These are phyloP conservation scores for Acacia pycnantha DNA, from an alignment of 331 rosid genomes.

Conservation along the genomic window DNA sequence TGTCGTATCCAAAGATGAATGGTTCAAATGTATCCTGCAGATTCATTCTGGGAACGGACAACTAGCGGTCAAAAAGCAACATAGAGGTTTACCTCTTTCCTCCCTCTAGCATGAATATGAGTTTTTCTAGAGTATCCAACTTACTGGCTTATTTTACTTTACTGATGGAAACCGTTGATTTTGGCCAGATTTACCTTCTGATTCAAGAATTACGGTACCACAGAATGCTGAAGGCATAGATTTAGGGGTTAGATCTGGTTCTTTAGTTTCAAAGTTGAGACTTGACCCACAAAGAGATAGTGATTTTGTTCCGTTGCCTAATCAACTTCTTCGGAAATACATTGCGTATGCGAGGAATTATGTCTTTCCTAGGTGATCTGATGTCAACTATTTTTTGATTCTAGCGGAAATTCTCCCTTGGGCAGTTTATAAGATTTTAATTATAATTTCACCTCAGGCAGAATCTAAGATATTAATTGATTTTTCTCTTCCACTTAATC, in stretches of 20 bases:
- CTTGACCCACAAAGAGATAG: slow-evolving; percentile 61
- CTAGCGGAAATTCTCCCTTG: slow-evolving; percentile 22
- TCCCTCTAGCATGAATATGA: slow-evolving; percentile 18
- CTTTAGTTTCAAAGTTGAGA: slow-evolving; percentile 77
- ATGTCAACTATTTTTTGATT: slow-evolving; percentile 27
- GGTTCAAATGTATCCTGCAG: slow-evolving; percentile 50
- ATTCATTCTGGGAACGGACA: slow-evolving; percentile 75
- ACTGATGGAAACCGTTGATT: slow-evolving; percentile 23
- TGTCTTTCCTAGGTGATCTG: slow-evolving; percentile 82
- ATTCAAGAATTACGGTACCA: slow-evolving; percentile 42
- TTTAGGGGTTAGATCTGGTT: slow-evolving; percentile 43
- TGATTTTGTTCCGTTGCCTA: slow-evolving; percentile 80
- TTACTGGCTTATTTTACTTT: slow-evolving; percentile 20
- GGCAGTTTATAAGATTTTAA: slow-evolving; percentile 14
- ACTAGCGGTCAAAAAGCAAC: slow-evolving; percentile 61
- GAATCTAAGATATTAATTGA: slow-evolving; percentile 2
- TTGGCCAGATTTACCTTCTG: slow-evolving; percentile 38
- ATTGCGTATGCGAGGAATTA: slow-evolving; percentile 80
- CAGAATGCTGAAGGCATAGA: slow-evolving; percentile 52
- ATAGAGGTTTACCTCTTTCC: slow-evolving; percentile 53
- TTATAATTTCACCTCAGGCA: background rate
- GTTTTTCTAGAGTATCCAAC: slow-evolving; percentile 27
- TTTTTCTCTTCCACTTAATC: slow-evolving; percentile 32
- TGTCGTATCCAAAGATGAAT: slow-evolving; percentile 22
- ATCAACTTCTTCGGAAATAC: slow-evolving; percentile 93